Evolutionary conservation across 2,329 filamentous ascomycete species (phyloP), one percentile per base, ranked within the genome.

Genomic region (Ophiostoma quercus): DNA sequence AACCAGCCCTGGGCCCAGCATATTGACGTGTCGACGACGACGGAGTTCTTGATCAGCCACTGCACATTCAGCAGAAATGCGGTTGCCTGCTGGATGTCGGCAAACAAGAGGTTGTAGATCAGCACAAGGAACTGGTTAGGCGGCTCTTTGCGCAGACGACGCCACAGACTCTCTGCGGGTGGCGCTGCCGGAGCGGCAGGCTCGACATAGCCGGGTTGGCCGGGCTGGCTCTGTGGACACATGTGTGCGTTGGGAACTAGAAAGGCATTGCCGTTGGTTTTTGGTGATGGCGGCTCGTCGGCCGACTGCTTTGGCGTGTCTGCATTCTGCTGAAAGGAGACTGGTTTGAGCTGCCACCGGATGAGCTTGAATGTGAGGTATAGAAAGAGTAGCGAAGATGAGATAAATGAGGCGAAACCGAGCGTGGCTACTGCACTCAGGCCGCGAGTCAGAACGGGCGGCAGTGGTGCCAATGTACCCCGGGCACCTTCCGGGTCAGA

Each of bases 1-100:
- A 91, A 86, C 77, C 88, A 88, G n/a, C 88, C 89, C 77, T 92
- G 89, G 0, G 83, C 83, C 74, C 80, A 84, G 78, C 89, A 92
- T 6, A 84, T 80, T 1, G 80, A 74, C 0, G 83, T 84, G 2
- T 82, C 82, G 0, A 88, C 85, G 1, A 82, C 74, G 19, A 91
- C 83, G 0, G 79, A 81, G 75, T 89, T 81, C 16, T 79, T 76
- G 0, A 78, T 76, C 5, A 90, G 79, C 84, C 88, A 89, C 47
- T 84, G 79, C 3, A 84, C 82, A 72, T 88, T 90, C 67, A 91
- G 80, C 62, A 89, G 74, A 75, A 91, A 92, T 3, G 87, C 86
- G 0, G 86, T 76, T 8, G 86, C 83, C 74, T 91, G 89, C 74
- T 89, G 86, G 69, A 90, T 83, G 74, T 92, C 89, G 71, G 89